A percentile compares a stretch with the other conserved stretches of the same genome.
These are phyloP conservation scores for Suillus plorans DNA, from an alignment of 768 basidiomycete species.

Conservation along the genomic window DNA sequence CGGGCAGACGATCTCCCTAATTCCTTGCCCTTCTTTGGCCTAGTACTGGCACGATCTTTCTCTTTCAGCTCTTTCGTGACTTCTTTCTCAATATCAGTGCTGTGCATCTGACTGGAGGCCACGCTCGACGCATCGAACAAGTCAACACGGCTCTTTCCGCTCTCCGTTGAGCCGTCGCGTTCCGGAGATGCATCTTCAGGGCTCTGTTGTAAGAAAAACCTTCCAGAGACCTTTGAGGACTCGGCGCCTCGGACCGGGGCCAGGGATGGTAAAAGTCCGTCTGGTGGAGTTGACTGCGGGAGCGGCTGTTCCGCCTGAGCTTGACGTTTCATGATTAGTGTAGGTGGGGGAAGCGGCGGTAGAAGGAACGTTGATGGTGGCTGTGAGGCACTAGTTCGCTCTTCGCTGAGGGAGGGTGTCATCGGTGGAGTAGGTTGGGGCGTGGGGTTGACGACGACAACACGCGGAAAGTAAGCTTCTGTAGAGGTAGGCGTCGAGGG, in stretches of 20 bases:
- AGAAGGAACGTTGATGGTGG: constrained; percentile 26
- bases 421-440: constrained; percentile 79
- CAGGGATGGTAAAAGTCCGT: constrained; percentile 7
- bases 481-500: constrained; percentile 24
- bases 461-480: constrained; percentile 43
- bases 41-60: constrained; percentile 14
- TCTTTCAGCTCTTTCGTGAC: constrained; percentile 21
- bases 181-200: constrained; percentile 41
- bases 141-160: constrained; percentile 34
- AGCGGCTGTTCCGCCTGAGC: constrained; percentile 23
- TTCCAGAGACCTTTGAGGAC: constrained; percentile 28
- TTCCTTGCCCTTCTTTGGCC: constrained; percentile 35
- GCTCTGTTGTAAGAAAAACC: constrained; percentile 47
- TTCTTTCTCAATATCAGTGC: constrained; percentile 19
- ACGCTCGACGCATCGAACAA: constrained; percentile 34
- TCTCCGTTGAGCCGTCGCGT: constrained; percentile 29
- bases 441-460: constrained; percentile 74
- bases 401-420: constrained; percentile 48
- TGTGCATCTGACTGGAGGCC: constrained; percentile 32
- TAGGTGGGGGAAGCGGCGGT: constrained; percentile 31
- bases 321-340: constrained; percentile 15
- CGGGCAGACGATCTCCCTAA: constrained; percentile 24
- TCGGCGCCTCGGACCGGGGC: constrained; percentile 15
- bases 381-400: constrained; percentile 21
- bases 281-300: constrained; percentile 8